Percentiles rank a stretch among this genome's conserved stretches.
Conservation (phyloP, 805 yeast genomes). For the Wickerhamomyces alni region DNA sequence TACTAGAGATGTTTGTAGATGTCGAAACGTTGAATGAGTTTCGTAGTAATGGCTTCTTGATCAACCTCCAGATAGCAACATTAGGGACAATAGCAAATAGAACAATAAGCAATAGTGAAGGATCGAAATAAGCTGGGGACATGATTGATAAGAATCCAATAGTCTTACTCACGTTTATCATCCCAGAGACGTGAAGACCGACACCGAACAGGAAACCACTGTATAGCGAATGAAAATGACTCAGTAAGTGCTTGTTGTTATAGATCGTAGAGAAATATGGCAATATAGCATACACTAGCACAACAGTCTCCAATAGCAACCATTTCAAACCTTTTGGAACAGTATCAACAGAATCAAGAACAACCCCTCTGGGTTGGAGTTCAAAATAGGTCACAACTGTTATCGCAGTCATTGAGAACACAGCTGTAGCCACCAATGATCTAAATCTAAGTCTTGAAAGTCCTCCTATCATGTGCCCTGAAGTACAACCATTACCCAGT, state of each 20-base stretch:
- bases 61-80: conserved; percentile 28
- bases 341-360: too few relatives aligned
- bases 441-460: conserved; percentile 39
- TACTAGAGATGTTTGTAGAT: conserved; percentile 19
- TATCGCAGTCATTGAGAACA: conserved; percentile 32
- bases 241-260: not conserved
- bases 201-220: conserved; percentile 36
- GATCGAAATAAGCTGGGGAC: conserved; percentile 34
- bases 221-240: conserved; percentile 14
- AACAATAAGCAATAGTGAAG: conserved; percentile 39
- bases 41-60: conserved; percentile 18
- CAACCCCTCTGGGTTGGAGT: too few relatives aligned
- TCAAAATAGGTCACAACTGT: conserved; percentile 7
- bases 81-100: conserved; percentile 41
- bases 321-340: not conserved
- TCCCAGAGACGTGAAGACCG: conserved; percentile 42
- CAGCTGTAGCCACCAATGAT: conserved; percentile 38
- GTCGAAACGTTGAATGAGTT: conserved; percentile 21
- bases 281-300: conserved; percentile 3
- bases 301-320: not conserved
- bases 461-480: conserved; percentile 50
- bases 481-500: conserved; percentile 45
- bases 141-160: conserved; percentile 39
- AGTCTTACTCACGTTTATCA: conserved; percentile 38
- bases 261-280: not conserved